These are phyloP conservation scores for Vanrija sp. DNA, from an alignment of 1,284 basidiomycete genomes.

Conservation along the genomic window DNA sequence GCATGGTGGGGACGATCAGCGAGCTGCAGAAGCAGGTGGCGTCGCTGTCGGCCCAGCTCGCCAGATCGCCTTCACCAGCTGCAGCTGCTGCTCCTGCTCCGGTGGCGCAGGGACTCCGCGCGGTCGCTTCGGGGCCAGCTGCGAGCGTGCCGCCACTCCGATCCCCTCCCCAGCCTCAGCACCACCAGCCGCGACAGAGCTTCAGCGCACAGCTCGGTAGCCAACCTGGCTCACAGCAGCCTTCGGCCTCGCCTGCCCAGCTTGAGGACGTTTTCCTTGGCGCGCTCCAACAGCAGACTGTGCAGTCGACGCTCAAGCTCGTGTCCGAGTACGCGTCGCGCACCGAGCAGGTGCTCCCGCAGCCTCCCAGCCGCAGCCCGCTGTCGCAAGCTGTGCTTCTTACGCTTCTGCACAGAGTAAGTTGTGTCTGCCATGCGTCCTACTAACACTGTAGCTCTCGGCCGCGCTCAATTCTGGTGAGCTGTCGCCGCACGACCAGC, in stretches of 20 bases:
- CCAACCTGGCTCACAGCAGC: constrained; percentile 1
- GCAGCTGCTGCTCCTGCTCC: background rate
- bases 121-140: too few species aligned
- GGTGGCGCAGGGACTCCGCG: background rate
- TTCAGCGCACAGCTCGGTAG: constrained; percentile 1
- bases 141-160: background rate
- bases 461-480: constrained; percentile 20
- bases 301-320: constrained; percentile 21
- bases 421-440: background rate
- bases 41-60: constrained; percentile 23
- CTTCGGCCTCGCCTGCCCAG: constrained; percentile 1
- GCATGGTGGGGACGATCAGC: constrained; percentile 19
- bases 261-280: constrained; percentile 34
- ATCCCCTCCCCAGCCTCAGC: background rate
- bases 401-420: constrained; percentile 37
- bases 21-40: constrained; percentile 31
- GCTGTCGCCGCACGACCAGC: constrained; percentile 20
- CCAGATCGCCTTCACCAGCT: constrained; percentile 2
- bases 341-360: constrained; percentile 20
- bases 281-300: constrained; percentile 19
- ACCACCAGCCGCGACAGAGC: constrained; percentile 1
- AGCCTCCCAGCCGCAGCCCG: constrained; percentile 12
- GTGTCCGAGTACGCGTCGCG: constrained; percentile 20
- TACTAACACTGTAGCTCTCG: constrained; percentile 17
- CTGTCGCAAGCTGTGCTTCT: constrained; percentile 38